Conservation (phyloP, 2,329 filamentous ascomycete species). For the Fusarium ramigenum region DNA sequence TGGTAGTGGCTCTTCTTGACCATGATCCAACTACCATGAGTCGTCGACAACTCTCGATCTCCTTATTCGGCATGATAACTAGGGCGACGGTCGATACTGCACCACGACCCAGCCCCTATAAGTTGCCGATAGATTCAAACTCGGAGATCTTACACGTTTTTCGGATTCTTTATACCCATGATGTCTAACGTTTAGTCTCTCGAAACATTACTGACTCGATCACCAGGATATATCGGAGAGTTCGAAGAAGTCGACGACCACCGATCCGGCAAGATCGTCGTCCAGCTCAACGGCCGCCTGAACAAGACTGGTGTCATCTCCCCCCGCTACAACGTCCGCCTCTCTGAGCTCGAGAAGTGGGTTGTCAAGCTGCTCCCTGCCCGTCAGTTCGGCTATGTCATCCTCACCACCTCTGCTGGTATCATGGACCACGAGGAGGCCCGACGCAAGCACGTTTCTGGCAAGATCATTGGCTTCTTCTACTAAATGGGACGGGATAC, state of each 20-base stretch:
- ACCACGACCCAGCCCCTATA: conserved; percentile 99
- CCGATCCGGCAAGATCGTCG: conserved; percentile 99
- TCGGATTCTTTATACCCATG: conserved; percentile 69
- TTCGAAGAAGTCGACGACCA: conserved; percentile 99
- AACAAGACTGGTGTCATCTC: conserved; percentile 99
- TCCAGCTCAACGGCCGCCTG: conserved; percentile 98
- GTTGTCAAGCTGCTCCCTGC: conserved; percentile 98
- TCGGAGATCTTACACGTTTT: conserved; percentile 97
- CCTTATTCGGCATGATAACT: conserved; percentile 98
- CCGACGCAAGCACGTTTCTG: conserved; percentile 96
- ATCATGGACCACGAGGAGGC: conserved; percentile 99
- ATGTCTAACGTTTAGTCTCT: conserved; percentile 93
- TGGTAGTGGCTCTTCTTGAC: not conserved
- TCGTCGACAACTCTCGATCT: not conserved
- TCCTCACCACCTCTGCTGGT: conserved; percentile 98
- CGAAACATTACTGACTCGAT: conserved; percentile 79
- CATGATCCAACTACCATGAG: conserved; percentile 14
- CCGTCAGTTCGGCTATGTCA: conserved; percentile 99
- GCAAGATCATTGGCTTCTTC: conserved; percentile 99
- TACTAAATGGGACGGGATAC: conserved; percentile 70
- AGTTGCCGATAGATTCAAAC: conserved; percentile 95
- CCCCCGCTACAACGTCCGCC: conserved; percentile 98
- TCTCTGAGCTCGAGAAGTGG: conserved; percentile 99
- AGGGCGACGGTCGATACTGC: conserved; percentile 84
- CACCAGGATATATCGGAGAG: conserved; percentile 94